A percentile compares a stretch with the other conserved stretches of the same genome.
Evolutionary conservation across 2,329 filamentous ascomycete species (phyloP).

Genomic region (Stagonosporopsis tanaceti): DNA sequence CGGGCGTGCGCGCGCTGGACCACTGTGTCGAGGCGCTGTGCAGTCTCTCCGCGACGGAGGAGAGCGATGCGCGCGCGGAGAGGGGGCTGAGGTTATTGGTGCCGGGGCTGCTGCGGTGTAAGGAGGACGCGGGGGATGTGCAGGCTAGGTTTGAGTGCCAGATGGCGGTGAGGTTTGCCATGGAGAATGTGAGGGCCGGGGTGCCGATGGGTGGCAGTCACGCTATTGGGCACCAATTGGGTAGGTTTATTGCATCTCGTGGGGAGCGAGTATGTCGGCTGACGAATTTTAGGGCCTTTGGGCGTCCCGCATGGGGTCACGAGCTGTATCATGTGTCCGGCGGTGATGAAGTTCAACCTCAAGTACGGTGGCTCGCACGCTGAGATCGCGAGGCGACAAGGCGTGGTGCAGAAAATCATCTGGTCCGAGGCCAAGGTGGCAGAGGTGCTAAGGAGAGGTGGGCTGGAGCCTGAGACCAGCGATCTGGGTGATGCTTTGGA

Average conservation of each 20-base stretch:
- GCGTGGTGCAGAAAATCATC: not conserved
- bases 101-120: not conserved
- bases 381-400: not conserved
- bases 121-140: not conserved
- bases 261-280: not conserved
- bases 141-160: not conserved
- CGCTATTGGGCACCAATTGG: conserved; percentile 5
- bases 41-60: not conserved
- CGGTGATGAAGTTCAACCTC: conserved; percentile 6
- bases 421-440: not conserved
- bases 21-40: conserved; percentile 7
- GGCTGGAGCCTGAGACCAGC: not conserved
- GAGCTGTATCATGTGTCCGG: conserved; percentile 3
- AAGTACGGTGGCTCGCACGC: not conserved
- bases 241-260: not conserved
- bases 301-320: conserved; percentile 7
- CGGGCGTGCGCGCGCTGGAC: conserved; percentile 56
- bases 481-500: not conserved
- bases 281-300: not conserved
- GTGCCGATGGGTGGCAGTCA: conserved; percentile 8
- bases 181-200: not conserved
- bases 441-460: not conserved
- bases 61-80: not conserved
- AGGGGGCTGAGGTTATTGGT: not conserved
- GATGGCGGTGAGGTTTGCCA: not conserved